These are phyloP conservation scores for Arachis hypogaea DNA, from an alignment of 306 rosid genomes.

Conservation along the genomic window DNA sequence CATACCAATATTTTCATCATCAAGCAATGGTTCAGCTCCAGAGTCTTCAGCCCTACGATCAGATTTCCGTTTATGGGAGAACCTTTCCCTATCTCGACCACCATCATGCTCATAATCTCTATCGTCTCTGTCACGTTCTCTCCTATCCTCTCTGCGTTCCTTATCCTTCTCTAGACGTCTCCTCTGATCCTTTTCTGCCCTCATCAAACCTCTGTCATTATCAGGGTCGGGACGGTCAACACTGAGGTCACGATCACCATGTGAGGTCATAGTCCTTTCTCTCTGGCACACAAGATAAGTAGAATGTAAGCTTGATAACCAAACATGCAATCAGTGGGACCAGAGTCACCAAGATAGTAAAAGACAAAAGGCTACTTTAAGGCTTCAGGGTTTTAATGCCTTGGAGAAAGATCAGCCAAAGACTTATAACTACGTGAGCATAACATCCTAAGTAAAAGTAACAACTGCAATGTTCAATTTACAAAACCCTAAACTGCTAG, in stretches of 20 bases:
- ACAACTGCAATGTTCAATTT: conserved; percentile 8
- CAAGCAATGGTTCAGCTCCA: conserved; percentile 70
- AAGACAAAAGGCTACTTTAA: background rate
- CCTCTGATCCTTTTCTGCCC: conserved; percentile 79
- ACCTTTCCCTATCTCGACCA: conserved; percentile 69
- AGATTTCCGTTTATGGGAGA: conserved; percentile 67
- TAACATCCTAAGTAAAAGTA: conserved; percentile 12
- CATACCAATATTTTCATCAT: conserved; percentile 70
- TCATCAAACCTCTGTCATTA: conserved; percentile 67
- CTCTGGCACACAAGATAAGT: conserved; percentile 57
- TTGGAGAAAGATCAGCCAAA: conserved; percentile 20
- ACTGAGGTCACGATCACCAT: conserved; percentile 79
- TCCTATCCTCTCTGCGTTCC: conserved; percentile 80
- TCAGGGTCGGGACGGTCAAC: conserved; percentile 89
- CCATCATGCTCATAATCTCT: conserved; percentile 82
- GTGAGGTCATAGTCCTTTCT: conserved; percentile 67
- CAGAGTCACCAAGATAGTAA: background rate
- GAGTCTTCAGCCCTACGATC: conserved; percentile 71
- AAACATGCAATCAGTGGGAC: conserved; percentile 35
- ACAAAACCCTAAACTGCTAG: conserved; percentile 35
- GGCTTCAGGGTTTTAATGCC: conserved; percentile 23
- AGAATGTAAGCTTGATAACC: conserved; percentile 40
- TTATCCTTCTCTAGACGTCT: conserved; percentile 85
- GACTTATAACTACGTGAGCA: background rate
- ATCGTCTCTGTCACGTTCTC: conserved; percentile 73